Percentiles rank a stretch among this genome's conserved stretches.
Conservation (phyloP, 2,329 filamentous ascomycete species). For the Phyllosticta citrichinensis region DNA sequence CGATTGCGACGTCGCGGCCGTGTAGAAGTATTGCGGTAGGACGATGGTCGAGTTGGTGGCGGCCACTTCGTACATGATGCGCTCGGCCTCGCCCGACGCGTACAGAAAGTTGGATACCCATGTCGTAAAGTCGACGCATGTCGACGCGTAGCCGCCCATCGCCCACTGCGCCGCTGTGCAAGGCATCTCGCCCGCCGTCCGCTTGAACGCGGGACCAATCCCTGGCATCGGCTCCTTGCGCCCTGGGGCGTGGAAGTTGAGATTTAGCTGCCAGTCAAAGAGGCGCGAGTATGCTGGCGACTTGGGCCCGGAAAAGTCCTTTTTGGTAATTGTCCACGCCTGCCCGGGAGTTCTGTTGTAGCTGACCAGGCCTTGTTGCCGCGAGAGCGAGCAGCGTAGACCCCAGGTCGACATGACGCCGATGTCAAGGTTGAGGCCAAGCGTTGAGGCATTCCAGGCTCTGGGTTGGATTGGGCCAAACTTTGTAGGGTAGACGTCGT, state of each 20-base stretch:
- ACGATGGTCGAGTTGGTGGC: not conserved
- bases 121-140: constrained; percentile 4
- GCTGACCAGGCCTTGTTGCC: not conserved
- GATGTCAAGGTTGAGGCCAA: not conserved
- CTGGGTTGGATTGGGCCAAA: not conserved
- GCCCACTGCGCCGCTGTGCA: not conserved
- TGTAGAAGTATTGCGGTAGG: not conserved
- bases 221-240: not conserved
- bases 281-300: not conserved
- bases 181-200: not conserved
- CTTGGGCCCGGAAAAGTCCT: not conserved
- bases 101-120: not conserved
- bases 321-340: not conserved
- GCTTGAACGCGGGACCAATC: not conserved
- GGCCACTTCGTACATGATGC: not conserved
- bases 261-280: not conserved
- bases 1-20: not conserved
- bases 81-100: not conserved
- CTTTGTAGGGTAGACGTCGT: not conserved
- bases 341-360: not conserved
- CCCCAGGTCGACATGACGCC: not conserved
- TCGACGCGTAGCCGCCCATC: not conserved
- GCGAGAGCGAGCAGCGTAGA: not conserved
- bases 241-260: not conserved
- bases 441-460: not conserved